phyloP scores from a whole-genome alignment of 2,329 filamentous ascomycete species.

The Claviceps africana region DNA sequence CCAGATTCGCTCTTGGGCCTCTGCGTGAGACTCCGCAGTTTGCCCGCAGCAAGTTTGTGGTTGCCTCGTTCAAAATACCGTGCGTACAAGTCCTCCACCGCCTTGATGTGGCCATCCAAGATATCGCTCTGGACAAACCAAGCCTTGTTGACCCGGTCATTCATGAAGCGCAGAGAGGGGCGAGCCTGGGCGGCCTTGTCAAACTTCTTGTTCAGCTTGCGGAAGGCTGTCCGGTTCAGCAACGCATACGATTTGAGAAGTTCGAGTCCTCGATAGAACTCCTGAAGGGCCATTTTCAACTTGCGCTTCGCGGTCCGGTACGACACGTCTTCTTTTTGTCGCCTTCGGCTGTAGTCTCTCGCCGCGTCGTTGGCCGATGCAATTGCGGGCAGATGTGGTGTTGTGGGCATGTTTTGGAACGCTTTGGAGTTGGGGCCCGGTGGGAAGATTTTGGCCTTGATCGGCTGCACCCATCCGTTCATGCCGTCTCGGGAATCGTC shows the following conservation, averaged over 20 bases:
- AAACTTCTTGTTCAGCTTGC: slow-evolving; percentile 98
- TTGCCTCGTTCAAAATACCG: slow-evolving; percentile 91
- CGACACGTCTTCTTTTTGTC: slow-evolving; percentile 44
- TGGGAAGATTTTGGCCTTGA: slow-evolving; percentile 39
- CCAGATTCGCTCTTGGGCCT: slow-evolving; percentile 41
- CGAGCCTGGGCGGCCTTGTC: slow-evolving; percentile 77
- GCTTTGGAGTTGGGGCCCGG: slow-evolving; percentile 48
- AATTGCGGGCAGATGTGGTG: slow-evolving; percentile 26
- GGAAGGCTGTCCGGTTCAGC: slow-evolving; percentile 82
- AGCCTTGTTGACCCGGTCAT: slow-evolving; percentile 77
- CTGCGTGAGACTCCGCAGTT: slow-evolving; percentile 60
- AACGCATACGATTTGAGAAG: slow-evolving; percentile 82
- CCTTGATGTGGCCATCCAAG: slow-evolving; percentile 64
- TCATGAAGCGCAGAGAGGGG: slow-evolving; percentile 69
- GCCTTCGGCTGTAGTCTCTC: slow-evolving; percentile 38
- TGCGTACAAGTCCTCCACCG: slow-evolving; percentile 82
- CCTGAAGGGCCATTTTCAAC: slow-evolving; percentile 78
- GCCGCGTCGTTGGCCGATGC: slow-evolving; percentile 17
- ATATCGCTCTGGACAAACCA: slow-evolving; percentile 87
- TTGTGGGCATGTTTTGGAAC: slow-evolving; percentile 38
- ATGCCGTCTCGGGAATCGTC: slow-evolving; percentile 16
- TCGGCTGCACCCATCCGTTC: slow-evolving; percentile 35
- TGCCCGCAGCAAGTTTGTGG: slow-evolving; percentile 77
- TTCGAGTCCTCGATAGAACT: slow-evolving; percentile 86
- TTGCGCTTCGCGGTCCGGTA: slow-evolving; percentile 84